phyloP scores from a whole-genome alignment of 176 grass and related monocot genomes.

The Carex myosuroides region DNA sequence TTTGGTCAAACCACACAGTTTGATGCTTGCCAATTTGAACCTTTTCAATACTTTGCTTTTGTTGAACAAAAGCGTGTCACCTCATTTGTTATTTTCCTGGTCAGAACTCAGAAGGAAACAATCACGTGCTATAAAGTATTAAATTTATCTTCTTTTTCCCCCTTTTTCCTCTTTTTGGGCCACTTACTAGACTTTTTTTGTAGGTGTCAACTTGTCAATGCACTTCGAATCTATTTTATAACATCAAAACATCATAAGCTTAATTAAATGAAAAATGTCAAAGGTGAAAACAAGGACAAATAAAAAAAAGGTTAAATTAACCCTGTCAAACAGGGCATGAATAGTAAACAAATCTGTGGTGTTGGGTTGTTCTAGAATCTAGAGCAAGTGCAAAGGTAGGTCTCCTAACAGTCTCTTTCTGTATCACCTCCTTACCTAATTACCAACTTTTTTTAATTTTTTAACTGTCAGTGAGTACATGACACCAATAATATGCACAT shows the following conservation, averaged over 20 bases:
- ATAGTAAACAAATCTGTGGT: slow-evolving; percentile 8
- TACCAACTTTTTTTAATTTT: slow-evolving; percentile 17
- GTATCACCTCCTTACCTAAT: slow-evolving; percentile 15
- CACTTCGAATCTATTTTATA: too few species aligned
- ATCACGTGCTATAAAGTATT: neutral
- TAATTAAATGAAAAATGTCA: neutral
- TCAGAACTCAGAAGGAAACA: neutral
- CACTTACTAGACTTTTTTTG: too few species aligned
- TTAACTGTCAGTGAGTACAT: slow-evolving; percentile 7
- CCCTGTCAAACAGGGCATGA: neutral
- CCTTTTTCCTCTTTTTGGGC: neutral
- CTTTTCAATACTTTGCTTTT: neutral
- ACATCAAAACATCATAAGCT: too few species aligned
- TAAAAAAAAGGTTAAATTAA: neutral
- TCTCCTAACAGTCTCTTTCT: slow-evolving; percentile 13
- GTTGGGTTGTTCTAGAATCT: neutral
- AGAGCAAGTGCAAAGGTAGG: slow-evolving; percentile 16
- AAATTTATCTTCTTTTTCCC: neutral
- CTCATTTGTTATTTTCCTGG: neutral
- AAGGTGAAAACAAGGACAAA: neutral
- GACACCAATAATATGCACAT: slow-evolving; percentile 11
- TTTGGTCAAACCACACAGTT: slow-evolving; percentile 12
- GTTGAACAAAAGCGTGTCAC: neutral
- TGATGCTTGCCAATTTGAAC: neutral
- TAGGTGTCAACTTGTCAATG: too few species aligned